Conservation (phyloP, 495 filamentous ascomycete genomes). For the Entonaema liquescens region DNA sequence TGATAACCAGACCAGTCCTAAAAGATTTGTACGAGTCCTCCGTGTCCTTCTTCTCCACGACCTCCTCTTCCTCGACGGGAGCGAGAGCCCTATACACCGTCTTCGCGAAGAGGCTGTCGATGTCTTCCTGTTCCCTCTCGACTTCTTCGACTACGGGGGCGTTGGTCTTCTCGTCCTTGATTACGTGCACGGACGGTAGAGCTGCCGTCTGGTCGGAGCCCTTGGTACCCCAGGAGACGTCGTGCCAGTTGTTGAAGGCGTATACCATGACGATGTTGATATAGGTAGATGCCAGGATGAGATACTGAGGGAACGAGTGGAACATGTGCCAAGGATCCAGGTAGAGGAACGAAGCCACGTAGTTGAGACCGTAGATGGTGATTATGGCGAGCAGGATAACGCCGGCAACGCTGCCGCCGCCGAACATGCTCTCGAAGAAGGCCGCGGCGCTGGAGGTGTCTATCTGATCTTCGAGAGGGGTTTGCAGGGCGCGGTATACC, state of each 20-base stretch:
- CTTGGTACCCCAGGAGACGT: conserved; percentile 99
- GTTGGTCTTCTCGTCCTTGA: conserved; percentile 83
- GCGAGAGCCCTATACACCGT: conserved; percentile 93
- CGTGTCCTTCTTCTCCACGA: conserved; percentile 78
- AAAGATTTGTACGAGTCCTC: conserved; percentile 99
- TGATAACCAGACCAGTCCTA: conserved; percentile 87
- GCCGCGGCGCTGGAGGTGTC: conserved; percentile 24
- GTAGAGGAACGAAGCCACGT: conserved; percentile 97
- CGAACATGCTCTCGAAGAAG: conserved; percentile 74
- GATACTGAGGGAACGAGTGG: conserved; percentile 93
- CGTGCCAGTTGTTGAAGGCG: conserved; percentile 99
- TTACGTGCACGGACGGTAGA: conserved; percentile 84
- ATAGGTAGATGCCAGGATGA: conserved; percentile 93
- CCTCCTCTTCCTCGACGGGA: conserved; percentile 77
- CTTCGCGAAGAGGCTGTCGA: conserved; percentile 94
- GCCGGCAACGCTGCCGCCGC: conserved; percentile 66
- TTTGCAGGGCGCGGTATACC: neutral
- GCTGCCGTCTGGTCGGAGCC: conserved; percentile 97
- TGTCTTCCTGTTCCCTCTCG: conserved; percentile 96
- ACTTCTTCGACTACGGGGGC: conserved; percentile 88
- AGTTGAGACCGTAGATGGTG: conserved; percentile 97
- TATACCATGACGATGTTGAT: conserved; percentile 99
- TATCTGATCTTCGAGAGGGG: neutral
- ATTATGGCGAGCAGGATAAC: conserved; percentile 93
- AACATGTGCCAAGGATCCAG: conserved; percentile 99